Evolutionary conservation across 192 early-diverging fungal species (phyloP).

Genomic region (Martensiomyces pterosporus): DNA sequence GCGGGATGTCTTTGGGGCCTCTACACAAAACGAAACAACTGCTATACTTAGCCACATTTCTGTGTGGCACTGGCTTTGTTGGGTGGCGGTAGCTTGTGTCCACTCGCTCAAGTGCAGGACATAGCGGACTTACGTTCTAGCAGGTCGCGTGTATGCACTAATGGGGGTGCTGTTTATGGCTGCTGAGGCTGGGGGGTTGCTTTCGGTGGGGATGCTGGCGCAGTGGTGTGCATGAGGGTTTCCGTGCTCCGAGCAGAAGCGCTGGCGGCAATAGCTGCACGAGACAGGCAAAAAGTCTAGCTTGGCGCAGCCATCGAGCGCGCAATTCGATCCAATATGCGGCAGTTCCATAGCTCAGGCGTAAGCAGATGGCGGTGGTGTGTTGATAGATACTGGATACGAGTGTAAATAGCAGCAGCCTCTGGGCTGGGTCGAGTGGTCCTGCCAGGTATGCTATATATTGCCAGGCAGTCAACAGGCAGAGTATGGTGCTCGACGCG

Average conservation of each 20-base stretch:
- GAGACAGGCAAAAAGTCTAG: constrained; percentile 34
- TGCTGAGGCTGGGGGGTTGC: background rate
- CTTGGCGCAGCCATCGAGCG: constrained; percentile 19
- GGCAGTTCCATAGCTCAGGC: constrained; percentile 49
- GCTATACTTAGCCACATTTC: no score
- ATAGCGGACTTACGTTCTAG: no score
- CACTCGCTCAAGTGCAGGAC: no score
- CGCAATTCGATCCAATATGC: constrained; percentile 25
- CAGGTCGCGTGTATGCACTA: constrained; percentile 23
- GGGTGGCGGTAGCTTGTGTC: no score
- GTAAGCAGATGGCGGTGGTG: no score
- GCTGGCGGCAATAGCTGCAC: constrained; percentile 18
- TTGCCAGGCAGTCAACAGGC: no score
- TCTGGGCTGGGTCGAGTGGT: no score
- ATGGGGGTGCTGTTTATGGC: constrained; percentile 9
- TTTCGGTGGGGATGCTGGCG: constrained; percentile 1
- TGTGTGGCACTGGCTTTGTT: no score
- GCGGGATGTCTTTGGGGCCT: constrained; percentile 12
- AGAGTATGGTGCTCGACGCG: no score
- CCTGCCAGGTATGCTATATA: no score
- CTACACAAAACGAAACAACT: constrained; percentile 4
- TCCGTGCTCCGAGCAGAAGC: constrained; percentile 30
- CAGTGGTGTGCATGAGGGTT: constrained; percentile 17
- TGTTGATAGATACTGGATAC: no score
- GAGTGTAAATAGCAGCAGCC: no score